A percentile compares a stretch with the other conserved stretches of the same genome.
phyloP scores from a whole-genome alignment of 2,329 filamentous ascomycete species.

The Neonectria hederae region DNA sequence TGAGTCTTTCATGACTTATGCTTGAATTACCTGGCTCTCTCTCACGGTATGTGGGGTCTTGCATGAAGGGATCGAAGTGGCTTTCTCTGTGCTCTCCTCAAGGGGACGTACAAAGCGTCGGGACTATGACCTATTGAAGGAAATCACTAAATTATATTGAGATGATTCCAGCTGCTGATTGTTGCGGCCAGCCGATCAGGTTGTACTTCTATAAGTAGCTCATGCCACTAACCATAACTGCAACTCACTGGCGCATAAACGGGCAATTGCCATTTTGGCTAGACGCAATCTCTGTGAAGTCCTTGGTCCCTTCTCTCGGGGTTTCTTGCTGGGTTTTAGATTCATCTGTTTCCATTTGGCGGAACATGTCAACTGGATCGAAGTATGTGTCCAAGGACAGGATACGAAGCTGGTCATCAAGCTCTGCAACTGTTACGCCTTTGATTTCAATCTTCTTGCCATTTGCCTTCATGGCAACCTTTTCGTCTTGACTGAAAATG shows the following conservation, averaged over 20 bases:
- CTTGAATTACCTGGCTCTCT: no score
- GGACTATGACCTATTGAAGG: no score
- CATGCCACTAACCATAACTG: neutral
- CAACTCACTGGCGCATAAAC: neutral
- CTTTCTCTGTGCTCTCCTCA: no score
- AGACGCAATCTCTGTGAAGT: neutral
- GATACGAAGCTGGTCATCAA: slow-evolving; percentile 69
- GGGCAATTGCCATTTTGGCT: neutral
- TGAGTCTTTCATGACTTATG: no score
- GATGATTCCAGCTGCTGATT: no score
- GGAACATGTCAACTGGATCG: slow-evolving; percentile 73
- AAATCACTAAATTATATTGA: no score
- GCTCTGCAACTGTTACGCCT: slow-evolving; percentile 68
- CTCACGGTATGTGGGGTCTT: no score
- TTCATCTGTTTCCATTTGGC: slow-evolving; percentile 59
- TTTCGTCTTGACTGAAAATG: slow-evolving; percentile 64
- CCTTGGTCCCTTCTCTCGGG: neutral
- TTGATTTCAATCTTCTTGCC: slow-evolving; percentile 70
- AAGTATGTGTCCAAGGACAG: slow-evolving; percentile 71
- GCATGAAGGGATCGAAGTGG: no score
- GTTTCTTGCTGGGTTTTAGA: neutral
- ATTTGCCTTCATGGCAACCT: slow-evolving; percentile 69
- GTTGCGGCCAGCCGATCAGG: no score
- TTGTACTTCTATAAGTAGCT: no score
- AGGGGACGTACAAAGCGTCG: no score